Conservation (phyloP, 495 filamentous ascomycete species). For the Melanomma pulvis-pyrius region DNA sequence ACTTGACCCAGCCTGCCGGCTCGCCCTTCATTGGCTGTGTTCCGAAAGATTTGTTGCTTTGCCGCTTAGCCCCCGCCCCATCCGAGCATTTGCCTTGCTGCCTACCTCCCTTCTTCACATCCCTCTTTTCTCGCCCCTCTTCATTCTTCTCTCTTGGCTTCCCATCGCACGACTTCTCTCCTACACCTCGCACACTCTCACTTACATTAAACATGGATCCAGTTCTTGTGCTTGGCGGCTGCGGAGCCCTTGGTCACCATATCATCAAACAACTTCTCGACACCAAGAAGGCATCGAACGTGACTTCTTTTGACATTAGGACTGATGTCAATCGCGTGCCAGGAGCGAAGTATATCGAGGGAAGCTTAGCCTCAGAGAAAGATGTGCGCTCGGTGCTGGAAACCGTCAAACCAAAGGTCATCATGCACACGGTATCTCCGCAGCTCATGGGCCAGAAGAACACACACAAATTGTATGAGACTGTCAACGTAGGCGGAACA, state of each 20-base stretch:
- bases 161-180: no score
- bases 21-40: background rate
- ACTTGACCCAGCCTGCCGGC: background rate
- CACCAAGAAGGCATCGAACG: background rate
- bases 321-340: background rate
- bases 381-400: background rate
- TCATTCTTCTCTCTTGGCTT: background rate
- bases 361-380: background rate
- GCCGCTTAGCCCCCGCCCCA: background rate
- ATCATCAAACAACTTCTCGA: conserved; percentile 12
- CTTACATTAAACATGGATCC: background rate
- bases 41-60: background rate
- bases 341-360: background rate
- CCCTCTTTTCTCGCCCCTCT: background rate
- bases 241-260: conserved; percentile 23
- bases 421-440: conserved; percentile 26
- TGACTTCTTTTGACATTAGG: conserved; percentile 7
- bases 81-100: background rate
- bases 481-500: conserved; percentile 24
- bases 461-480: background rate
- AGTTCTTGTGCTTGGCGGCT: conserved; percentile 18
- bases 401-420: conserved; percentile 3
- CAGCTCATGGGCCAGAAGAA: background rate
- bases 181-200: background rate
- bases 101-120: background rate